Percentiles rank a stretch among this genome's conserved stretches.
Evolutionary conservation across 2,329 filamentous ascomycete genomes (phyloP).

Genomic region (Colletotrichum sp.): DNA sequence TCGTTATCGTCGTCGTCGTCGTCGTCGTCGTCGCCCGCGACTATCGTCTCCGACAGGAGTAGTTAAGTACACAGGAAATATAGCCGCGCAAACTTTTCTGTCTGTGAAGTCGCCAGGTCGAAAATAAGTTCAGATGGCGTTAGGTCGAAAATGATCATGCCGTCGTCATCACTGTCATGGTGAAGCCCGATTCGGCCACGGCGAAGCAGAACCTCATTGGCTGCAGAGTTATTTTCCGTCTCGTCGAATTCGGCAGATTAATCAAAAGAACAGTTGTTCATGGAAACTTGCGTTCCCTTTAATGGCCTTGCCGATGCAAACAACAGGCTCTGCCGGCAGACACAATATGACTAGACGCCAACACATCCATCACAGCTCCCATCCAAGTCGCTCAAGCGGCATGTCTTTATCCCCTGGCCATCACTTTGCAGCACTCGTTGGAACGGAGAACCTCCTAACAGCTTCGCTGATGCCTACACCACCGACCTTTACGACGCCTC

Average conservation of each 20-base stretch:
- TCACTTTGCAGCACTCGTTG: accelerated
- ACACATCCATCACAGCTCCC: not conserved
- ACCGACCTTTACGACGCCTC: not conserved
- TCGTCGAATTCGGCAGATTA: not conserved
- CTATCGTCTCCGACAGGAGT: no score
- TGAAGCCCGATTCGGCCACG: not conserved
- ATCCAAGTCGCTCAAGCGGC: not conserved
- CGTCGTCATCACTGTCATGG: not conserved
- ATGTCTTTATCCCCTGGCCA: not conserved
- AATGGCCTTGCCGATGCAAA: not conserved
- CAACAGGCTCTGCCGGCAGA: not conserved
- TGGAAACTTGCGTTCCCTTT: not conserved
- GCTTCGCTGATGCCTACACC: not conserved
- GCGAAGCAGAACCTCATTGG: not conserved
- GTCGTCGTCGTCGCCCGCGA: no score
- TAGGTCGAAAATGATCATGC: not conserved
- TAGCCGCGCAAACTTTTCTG: no score
- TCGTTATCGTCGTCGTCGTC: no score
- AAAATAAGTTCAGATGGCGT: no score
- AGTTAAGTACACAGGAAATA: no score
- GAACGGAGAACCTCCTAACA: accelerated
- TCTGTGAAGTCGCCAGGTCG: not conserved
- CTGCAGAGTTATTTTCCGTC: not conserved
- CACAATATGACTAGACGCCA: not conserved
- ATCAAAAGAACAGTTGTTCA: not conserved